Percentiles rank a stretch among this genome's conserved stretches.
These are phyloP conservation scores for Lactuca sativa DNA, from an alignment of 129 eudicot species.

Conservation along the genomic window DNA sequence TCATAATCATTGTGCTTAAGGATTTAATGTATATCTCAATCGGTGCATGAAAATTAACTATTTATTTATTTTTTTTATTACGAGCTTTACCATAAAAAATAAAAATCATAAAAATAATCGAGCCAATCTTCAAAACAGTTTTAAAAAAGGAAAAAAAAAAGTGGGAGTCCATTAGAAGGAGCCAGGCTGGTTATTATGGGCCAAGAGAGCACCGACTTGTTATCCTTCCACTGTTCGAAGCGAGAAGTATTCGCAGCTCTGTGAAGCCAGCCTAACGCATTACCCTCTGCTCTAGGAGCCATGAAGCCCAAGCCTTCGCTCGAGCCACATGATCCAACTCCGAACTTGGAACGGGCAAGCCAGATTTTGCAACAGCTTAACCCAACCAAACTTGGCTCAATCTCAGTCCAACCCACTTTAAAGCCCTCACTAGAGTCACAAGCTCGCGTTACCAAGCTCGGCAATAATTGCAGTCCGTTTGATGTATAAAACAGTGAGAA, in stretches of 20 bases:
- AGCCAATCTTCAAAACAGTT: too few species aligned
- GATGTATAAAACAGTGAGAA: background rate
- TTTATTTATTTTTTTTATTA: too few species aligned
- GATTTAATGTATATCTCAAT: too few species aligned
- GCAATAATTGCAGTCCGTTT: background rate
- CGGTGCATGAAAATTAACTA: too few species aligned
- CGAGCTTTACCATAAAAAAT: too few species aligned
- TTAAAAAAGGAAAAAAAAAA: background rate
- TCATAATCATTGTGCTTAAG: too few species aligned
- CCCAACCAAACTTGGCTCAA: conserved; percentile 1
- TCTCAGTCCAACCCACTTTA: conserved; percentile 6
- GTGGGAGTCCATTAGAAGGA: conserved; percentile 7
- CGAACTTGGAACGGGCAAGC: conserved; percentile 12
- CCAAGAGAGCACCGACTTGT: background rate
- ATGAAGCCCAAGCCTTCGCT: conserved; percentile 4
- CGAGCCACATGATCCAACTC: conserved; percentile 13
- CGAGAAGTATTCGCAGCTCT: background rate
- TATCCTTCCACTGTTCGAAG: conserved; percentile 7
- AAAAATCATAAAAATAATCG: too few species aligned
- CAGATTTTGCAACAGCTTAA: background rate
- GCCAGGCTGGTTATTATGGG: background rate
- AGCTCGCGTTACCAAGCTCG: conserved; percentile 10
- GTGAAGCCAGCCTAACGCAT: conserved; percentile 12
- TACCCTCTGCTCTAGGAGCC: conserved; percentile 2
- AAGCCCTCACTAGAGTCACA: conserved; percentile 12